These are phyloP conservation scores for Auricularia sp. DNA, from an alignment of 768 basidiomycete species.

Conservation along the genomic window DNA sequence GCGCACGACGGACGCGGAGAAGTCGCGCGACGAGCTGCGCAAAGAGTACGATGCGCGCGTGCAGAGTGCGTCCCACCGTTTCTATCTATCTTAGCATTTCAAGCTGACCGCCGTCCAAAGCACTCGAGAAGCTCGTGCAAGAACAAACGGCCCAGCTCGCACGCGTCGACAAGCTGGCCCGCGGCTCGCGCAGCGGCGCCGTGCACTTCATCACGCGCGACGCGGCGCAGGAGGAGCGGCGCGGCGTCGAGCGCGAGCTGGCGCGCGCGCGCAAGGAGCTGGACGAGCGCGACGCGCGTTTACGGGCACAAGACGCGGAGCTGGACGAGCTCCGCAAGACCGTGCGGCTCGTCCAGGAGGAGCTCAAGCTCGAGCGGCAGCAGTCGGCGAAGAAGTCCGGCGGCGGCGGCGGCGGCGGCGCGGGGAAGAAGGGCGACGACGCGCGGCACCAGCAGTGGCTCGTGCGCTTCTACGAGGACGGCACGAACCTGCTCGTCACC, in stretches of 20 bases:
- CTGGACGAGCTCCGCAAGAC: slow-evolving; percentile 1
- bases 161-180: slow-evolving; percentile 44
- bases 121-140: slow-evolving; percentile 44
- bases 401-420: not conserved
- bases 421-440: not conserved
- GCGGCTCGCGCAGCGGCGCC: slow-evolving; percentile 29
- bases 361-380: not conserved
- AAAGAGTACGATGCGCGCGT: slow-evolving; percentile 42
- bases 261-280: slow-evolving; percentile 32
- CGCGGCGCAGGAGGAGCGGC: slow-evolving; percentile 60
- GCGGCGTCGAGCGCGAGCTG: slow-evolving; percentile 39
- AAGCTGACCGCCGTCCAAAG: slow-evolving; percentile 26
- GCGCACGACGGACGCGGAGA: slow-evolving; percentile 59
- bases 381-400: not conserved
- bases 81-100: too few species aligned
- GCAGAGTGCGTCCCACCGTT: slow-evolving; percentile 41
- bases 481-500: slow-evolving; percentile 68
- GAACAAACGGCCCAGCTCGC: slow-evolving; percentile 47
- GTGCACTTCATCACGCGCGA: slow-evolving; percentile 66
- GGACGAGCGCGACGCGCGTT: slow-evolving; percentile 29
- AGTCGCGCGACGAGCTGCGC: slow-evolving; percentile 37
- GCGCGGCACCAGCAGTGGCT: slow-evolving; percentile 47
- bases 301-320: not conserved
- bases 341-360: not conserved
- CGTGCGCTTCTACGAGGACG: slow-evolving; percentile 74